Evolutionary conservation across 148 eudicot species (phyloP).

Genomic region (Euryodendron excelsum): DNA sequence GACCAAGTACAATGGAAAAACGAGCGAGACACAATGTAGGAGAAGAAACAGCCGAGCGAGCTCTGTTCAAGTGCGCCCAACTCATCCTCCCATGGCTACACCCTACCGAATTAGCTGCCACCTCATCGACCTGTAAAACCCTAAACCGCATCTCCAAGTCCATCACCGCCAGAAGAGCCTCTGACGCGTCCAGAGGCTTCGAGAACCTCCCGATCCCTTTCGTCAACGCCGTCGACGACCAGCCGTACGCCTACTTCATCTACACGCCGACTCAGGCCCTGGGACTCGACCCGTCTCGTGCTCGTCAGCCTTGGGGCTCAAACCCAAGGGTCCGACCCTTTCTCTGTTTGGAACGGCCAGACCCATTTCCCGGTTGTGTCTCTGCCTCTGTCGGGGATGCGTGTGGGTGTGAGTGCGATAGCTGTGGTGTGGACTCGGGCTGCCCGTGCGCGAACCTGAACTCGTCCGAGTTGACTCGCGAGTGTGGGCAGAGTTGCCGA

Average conservation of each 20-base stretch:
- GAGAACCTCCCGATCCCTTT: constrained; percentile 63
- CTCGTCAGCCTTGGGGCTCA: constrained; percentile 56
- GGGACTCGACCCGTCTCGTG: neutral
- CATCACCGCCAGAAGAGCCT: constrained; percentile 44
- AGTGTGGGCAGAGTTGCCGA: constrained; percentile 64
- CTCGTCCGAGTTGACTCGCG: constrained; percentile 36
- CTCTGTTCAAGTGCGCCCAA: constrained; percentile 34
- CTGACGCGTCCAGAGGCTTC: constrained; percentile 61
- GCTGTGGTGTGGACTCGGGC: constrained; percentile 24
- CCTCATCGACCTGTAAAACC: constrained; percentile 58
- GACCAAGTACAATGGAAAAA: no score
- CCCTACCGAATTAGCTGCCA: constrained; percentile 48
- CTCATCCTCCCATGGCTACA: constrained; percentile 56
- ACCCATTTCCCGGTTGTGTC: constrained; percentile 3
- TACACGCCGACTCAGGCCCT: constrained; percentile 40
- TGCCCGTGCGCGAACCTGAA: constrained; percentile 43
- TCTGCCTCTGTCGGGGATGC: no score
- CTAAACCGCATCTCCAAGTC: constrained; percentile 38
- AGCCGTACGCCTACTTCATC: constrained; percentile 54
- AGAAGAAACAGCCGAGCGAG: neutral
- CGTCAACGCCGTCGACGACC: constrained; percentile 50
- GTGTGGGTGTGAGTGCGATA: constrained; percentile 51
- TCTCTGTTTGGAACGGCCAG: no score
- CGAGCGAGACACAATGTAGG: no score
- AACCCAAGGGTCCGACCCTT: constrained; percentile 13